These are phyloP conservation scores for Kodamaea sagamina DNA, from an alignment of 805 yeast species.

Conservation along the genomic window DNA sequence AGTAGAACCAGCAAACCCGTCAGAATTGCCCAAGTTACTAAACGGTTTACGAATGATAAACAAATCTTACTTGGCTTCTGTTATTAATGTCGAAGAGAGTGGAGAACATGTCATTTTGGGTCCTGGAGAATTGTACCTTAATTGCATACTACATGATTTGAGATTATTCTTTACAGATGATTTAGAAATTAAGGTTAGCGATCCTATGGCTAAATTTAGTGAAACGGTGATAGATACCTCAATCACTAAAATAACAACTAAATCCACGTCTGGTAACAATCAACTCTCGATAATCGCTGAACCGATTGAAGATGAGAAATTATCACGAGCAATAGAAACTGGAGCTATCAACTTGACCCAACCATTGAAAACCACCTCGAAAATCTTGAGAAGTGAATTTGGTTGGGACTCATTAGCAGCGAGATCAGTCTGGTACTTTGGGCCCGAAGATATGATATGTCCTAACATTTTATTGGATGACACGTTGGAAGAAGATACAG, in stretches of 20 bases:
- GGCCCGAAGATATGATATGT: constrained; percentile 43
- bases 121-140: constrained; percentile 86
- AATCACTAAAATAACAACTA: constrained; percentile 63
- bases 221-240: constrained; percentile 75
- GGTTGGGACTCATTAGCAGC: constrained; percentile 86
- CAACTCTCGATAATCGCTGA: constrained; percentile 73
- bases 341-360: constrained; percentile 43
- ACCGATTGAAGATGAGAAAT: constrained; percentile 55
- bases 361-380: constrained; percentile 50
- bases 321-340: constrained; percentile 57
- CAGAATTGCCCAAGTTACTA: constrained; percentile 71
- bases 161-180: constrained; percentile 58
- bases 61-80: constrained; percentile 64
- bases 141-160: constrained; percentile 77
- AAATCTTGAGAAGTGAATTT: constrained; percentile 55
- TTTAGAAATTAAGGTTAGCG: constrained; percentile 77
- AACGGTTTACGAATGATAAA: constrained; percentile 67
- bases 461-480: constrained; percentile 69
- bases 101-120: constrained; percentile 84
- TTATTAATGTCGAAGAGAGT: constrained; percentile 77
- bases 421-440: constrained; percentile 78
- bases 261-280: constrained; percentile 55
- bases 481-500: constrained; percentile 61
- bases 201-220: constrained; percentile 75
- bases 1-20: constrained; percentile 76